Conservation (phyloP, 2,329 filamentous ascomycete species). For the Botrytis fragariae region DNA sequence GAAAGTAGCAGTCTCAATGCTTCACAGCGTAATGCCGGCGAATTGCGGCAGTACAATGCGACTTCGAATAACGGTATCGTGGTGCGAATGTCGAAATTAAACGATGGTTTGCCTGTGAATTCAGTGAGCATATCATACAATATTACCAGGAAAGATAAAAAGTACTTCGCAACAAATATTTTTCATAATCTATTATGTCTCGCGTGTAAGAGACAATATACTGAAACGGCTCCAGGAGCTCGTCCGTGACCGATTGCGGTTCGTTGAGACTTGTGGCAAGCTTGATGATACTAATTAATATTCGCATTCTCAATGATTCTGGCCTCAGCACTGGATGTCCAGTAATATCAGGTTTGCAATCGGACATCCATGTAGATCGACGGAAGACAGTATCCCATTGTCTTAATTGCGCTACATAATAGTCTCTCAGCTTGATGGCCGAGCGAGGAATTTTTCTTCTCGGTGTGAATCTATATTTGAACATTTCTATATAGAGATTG, state of each 20-base stretch:
- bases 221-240: conserved; percentile 3
- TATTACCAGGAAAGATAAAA: background rate
- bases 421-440: conserved; percentile 6
- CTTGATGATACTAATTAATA: background rate
- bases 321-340: conserved; percentile 3
- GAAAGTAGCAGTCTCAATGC: conserved; percentile 60
- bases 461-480: conserved; percentile 38
- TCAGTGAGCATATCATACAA: background rate
- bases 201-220: conserved; percentile 11
- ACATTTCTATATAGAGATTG: conserved; percentile 36
- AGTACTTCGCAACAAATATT: background rate
- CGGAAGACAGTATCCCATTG: conserved; percentile 7
- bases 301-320: conserved; percentile 8
- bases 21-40: conserved; percentile 50
- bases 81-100: conserved; percentile 43
- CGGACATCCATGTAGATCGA: conserved; percentile 1
- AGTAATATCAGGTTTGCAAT: background rate
- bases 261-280: conserved; percentile 19
- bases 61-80: conserved; percentile 62
- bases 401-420: conserved; percentile 14
- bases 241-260: conserved; percentile 3
- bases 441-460: conserved; percentile 21
- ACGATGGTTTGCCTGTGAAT: conserved; percentile 11
- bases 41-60: conserved; percentile 61
- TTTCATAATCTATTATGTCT: conserved; percentile 12